A percentile compares a stretch with the other conserved stretches of the same genome.
These are phyloP conservation scores for Lagenaria siceraria DNA, from an alignment of 306 rosid genomes.

Conservation along the genomic window DNA sequence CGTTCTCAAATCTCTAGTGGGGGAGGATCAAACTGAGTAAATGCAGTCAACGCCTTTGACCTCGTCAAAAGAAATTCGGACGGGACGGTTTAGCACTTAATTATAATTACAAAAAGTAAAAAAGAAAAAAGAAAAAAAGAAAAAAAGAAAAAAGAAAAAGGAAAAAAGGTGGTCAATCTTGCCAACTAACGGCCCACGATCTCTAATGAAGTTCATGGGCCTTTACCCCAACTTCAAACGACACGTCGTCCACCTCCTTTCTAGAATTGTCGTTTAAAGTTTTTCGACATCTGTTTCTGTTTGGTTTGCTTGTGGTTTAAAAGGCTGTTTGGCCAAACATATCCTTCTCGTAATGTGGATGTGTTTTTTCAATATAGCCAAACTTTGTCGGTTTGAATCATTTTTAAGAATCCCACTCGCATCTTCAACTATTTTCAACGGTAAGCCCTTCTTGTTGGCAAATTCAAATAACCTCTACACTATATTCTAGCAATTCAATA, in stretches of 20 bases:
- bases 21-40: neutral
- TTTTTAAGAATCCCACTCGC: neutral
- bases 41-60: neutral
- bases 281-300: neutral
- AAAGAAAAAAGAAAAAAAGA: too few relatives aligned
- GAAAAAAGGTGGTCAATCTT: neutral
- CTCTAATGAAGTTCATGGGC: neutral
- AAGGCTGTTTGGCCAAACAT: neutral
- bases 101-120: neutral
- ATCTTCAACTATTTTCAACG: neutral
- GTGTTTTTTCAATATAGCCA: neutral
- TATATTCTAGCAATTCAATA: too few relatives aligned
- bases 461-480: too few relatives aligned
- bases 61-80: neutral
- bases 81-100: neutral
- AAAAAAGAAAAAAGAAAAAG: neutral
- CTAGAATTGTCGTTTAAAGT: neutral
- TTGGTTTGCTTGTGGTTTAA: neutral
- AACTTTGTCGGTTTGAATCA: neutral
- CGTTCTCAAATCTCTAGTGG: slow-evolving; percentile 1
- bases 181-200: neutral
- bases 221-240: neutral
- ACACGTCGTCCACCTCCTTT: neutral
- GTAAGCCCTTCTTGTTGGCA: neutral
- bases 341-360: neutral